phyloP scores from a whole-genome alignment of 352 stramenopile species.

The Phytophthora kernoviae region DNA sequence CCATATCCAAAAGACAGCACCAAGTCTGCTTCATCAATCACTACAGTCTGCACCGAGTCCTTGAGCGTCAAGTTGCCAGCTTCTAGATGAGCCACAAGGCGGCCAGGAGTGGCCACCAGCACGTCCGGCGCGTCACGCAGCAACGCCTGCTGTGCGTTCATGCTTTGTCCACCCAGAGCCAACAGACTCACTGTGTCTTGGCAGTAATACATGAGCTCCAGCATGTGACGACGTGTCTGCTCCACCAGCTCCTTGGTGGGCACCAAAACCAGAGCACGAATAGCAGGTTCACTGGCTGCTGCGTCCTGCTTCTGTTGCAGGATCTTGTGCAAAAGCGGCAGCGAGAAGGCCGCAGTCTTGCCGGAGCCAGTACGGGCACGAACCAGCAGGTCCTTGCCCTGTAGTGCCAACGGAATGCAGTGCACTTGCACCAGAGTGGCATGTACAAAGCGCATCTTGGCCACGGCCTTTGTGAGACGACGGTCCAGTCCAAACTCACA shows the following conservation, averaged over 20 bases:
- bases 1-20: conserved; percentile 97
- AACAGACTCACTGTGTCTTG: conserved; percentile 93
- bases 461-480: conserved; percentile 91
- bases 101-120: conserved; percentile 93
- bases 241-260: conserved; percentile 97
- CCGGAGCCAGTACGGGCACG: conserved; percentile 92
- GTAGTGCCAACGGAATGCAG: conserved; percentile 92
- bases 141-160: conserved; percentile 88
- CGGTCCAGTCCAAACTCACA: conserved; percentile 92
- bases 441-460: conserved; percentile 93
- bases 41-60: conserved; percentile 94
- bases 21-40: conserved; percentile 99
- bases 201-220: conserved; percentile 97
- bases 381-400: conserved; percentile 94
- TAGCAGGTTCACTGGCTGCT: conserved; percentile 37
- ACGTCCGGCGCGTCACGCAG: conserved; percentile 91
- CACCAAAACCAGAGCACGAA: conserved; percentile 94
- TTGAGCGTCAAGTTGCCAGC: conserved; percentile 84
- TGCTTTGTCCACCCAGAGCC: conserved; percentile 90
- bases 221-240: conserved; percentile 92
- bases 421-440: conserved; percentile 96
- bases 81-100: conserved; percentile 92
- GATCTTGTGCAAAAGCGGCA: conserved; percentile 94
- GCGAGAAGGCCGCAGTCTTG: conserved; percentile 94
- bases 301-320: conserved; percentile 80